Evolutionary conservation across 768 basidiomycete species (phyloP).

Genomic region (Boletus insuetus): DNA sequence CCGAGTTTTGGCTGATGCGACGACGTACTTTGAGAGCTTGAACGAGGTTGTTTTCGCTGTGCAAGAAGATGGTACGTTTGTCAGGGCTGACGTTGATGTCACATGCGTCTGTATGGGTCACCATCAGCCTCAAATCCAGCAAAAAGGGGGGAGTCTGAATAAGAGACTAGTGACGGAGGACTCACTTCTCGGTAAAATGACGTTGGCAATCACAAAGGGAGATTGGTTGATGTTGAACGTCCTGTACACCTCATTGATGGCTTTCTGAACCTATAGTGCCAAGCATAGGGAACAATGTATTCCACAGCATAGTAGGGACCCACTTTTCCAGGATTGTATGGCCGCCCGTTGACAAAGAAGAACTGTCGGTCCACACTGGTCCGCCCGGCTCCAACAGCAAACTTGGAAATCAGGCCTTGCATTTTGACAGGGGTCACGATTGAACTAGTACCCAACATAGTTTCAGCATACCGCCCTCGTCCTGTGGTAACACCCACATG

Average conservation of each 20-base stretch:
- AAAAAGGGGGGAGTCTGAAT: background rate
- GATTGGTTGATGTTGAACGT: constrained; percentile 73
- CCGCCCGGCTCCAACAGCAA: constrained; percentile 70
- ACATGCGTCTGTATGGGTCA: constrained; percentile 53
- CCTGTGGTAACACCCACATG: constrained; percentile 13
- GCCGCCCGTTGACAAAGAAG: constrained; percentile 89
- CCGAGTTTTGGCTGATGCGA: too few relatives aligned
- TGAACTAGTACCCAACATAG: constrained; percentile 9
- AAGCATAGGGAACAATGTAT: background rate
- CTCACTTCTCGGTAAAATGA: constrained; percentile 76
- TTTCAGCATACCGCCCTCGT: background rate
- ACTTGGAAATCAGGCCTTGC: constrained; percentile 82
- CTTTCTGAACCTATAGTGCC: constrained; percentile 69
- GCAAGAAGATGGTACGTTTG: constrained; percentile 92
- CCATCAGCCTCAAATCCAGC: background rate
- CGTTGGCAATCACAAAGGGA: constrained; percentile 82
- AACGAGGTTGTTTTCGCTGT: constrained; percentile 81
- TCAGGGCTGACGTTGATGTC: constrained; percentile 97
- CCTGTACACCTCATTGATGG: constrained; percentile 90
- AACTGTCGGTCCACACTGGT: constrained; percentile 84
- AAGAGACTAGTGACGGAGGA: background rate
- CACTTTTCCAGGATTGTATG: constrained; percentile 78
- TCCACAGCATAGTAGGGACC: background rate
- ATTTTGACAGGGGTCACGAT: constrained; percentile 48
- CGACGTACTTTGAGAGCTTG: constrained; percentile 66